Base-by-base conservation (phyloP, 257 asterid species). In the Lavandula angustifolia region DNA sequence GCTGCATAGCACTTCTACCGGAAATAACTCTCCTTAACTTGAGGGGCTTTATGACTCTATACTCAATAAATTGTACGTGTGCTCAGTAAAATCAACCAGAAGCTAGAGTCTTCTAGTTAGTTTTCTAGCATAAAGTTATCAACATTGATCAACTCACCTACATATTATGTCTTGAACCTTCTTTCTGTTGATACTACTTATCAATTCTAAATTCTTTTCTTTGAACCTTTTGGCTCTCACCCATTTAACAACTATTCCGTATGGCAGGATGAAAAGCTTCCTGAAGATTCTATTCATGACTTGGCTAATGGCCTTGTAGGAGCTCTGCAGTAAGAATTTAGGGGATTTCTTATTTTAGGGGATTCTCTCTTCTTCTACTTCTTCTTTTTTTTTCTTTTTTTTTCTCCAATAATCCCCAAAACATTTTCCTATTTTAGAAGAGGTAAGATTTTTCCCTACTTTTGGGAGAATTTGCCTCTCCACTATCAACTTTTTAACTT, bases 281-380 rank as follows among this genome's bases (percentile, higher is more conserved):
- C 96, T 1, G 99, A 90, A 83, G 96, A 90, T 65, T 94, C 99
- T 32, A 75, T 90, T 74, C 84, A 84, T 70, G 98, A 94, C 75
- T 72, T 94, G 74, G 96, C 91, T 66, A 75, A 58, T 80, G 96
- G 77, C 75, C 84, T 94, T 41, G 87, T 90, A 63, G 78, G 67
- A 80, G 99, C 98, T 72, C 78, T 94, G 73, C 96, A 86, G 99
- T 94, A 86, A 90, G 97, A 80, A n/a, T n/a, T n/a, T n/a, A n/a
- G n/a, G n/a, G n/a, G n/a, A n/a, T n/a, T n/a, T n/a, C n/a, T n/a
- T n/a, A n/a, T n/a, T n/a, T n/a, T n/a, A n/a, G n/a, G n/a, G n/a
- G n/a, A n/a, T n/a, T n/a, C n/a, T n/a, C n/a, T n/a, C n/a, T n/a
- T n/a, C n/a, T n/a, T n/a, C n/a, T n/a, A n/a, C n/a, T n/a, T n/a